Evolutionary conservation across 805 yeast species (phyloP), one percentile per base, ranked within the genome.

Genomic region (Tetrapisispora pingtungensis): DNA sequence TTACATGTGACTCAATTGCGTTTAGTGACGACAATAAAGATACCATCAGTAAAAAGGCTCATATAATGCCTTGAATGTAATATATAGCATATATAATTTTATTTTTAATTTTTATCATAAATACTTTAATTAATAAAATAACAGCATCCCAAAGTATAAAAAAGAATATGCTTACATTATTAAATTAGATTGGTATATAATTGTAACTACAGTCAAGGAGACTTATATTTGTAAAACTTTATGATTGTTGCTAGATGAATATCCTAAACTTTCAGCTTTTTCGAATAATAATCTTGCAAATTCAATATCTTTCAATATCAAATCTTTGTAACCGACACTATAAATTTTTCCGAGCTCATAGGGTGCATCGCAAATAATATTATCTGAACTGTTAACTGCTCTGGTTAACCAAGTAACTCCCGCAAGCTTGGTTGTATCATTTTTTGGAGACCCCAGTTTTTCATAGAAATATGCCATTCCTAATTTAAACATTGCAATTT

Each of bases 351-450:
- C 97, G 47, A 90, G 69, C 64, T 93, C 97, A 59, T 77, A 90
- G 0, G 97, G 97, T 31, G 37, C 37, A 18, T 42, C 41, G 42
- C 88, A 83, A 41, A 81, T 84, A 37, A 82, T 68, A 56, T 83
- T 90, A 43, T 77, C 81, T 10, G 96, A 95, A 42, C 73, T 77
- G 37, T 81, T 81, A 19, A 82, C 75, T 0, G 97, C 96, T 44
- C 96, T 76, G 39, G 82, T 73, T 44, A 89, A 69, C 97, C 97
- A 89, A 57, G 85, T 84, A 52, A 89, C 80, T 36, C 97, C 97
- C 52, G 77, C 77, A 55, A 80, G 81, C 56, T 86, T 82, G 18
- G 84, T 78, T 41, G 73, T 77, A 27, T 78, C 67, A 53, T 76
- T 80, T 46, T 75, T 71, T 2, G 80, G 68, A 30, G 88, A 60